Evolutionary conservation across 2,329 filamentous ascomycete species (phyloP).

Genomic region (Paramyrothecium sp.): DNA sequence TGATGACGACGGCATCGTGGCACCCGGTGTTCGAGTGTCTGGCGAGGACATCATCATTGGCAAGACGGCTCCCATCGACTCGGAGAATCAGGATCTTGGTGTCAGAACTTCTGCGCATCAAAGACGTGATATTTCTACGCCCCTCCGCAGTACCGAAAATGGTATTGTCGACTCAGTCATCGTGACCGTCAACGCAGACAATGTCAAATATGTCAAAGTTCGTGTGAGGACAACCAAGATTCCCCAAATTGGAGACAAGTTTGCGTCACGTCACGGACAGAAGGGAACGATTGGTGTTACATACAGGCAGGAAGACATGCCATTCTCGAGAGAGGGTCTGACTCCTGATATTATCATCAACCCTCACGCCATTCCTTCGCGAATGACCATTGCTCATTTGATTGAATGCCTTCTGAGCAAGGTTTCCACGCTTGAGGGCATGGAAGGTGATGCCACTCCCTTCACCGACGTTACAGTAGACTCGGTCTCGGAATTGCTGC

Average conservation of each 20-base stretch:
- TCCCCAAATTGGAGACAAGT: constrained; percentile 98
- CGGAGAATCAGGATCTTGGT: constrained; percentile 89
- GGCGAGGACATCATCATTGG: constrained; percentile 99
- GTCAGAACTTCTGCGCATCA: constrained; percentile 87
- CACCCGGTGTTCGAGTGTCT: constrained; percentile 89
- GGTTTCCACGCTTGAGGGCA: constrained; percentile 87
- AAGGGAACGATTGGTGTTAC: constrained; percentile 99
- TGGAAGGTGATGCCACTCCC: constrained; percentile 95
- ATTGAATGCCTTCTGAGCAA: constrained; percentile 98
- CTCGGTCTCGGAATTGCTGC: constrained; percentile 81
- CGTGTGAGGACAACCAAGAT: constrained; percentile 97
- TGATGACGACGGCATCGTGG: constrained; percentile 92
- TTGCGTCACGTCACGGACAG: constrained; percentile 97
- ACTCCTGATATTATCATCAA: constrained; percentile 98
- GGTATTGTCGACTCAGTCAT: constrained; percentile 95
- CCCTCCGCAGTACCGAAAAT: constrained; percentile 90
- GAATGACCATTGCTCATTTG: constrained; percentile 99
- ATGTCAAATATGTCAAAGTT: constrained; percentile 94
- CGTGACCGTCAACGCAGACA: constrained; percentile 91
- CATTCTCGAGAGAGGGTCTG: constrained; percentile 88
- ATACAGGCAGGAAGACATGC: constrained; percentile 98
- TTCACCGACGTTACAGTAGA: constrained; percentile 98
- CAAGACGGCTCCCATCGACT: constrained; percentile 92
- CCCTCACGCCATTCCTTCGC: constrained; percentile 97
- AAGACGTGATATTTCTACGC: constrained; percentile 94